These are phyloP conservation scores for Penicillium taxi DNA, from an alignment of 495 filamentous ascomycete genomes.

Conservation along the genomic window DNA sequence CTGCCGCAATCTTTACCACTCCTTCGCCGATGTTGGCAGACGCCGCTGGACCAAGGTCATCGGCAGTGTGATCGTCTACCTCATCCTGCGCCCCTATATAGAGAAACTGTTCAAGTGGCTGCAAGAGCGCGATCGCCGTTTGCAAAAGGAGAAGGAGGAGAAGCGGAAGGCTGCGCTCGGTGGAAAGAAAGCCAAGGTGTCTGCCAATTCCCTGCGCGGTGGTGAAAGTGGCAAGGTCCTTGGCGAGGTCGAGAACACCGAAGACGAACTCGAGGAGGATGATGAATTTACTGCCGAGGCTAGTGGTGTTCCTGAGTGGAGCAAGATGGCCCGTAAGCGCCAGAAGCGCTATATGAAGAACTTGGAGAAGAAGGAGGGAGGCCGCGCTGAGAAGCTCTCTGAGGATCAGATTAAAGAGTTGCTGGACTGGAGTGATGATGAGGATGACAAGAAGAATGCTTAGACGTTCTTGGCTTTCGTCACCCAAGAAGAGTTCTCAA, in stretches of 20 bases:
- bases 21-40: constrained; percentile 46
- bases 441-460: constrained; percentile 24
- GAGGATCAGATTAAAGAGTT: constrained; percentile 59
- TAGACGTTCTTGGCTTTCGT: background rate
- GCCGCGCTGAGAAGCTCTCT: constrained; percentile 35
- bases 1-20: constrained; percentile 45
- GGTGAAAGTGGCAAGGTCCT: constrained; percentile 39
- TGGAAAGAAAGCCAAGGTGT: constrained; percentile 52
- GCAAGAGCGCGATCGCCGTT: constrained; percentile 48
- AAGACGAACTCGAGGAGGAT: constrained; percentile 53
- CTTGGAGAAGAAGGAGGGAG: constrained; percentile 41
- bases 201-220: constrained; percentile 53
- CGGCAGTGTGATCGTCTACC: constrained; percentile 52
- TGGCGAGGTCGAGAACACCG: constrained; percentile 38
- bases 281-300: constrained; percentile 41
- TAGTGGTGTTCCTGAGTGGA: constrained; percentile 44
- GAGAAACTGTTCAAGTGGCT: constrained; percentile 44
- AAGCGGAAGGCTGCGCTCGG: constrained; percentile 25
- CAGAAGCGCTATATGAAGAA: constrained; percentile 52
- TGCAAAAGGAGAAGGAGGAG: constrained; percentile 43
- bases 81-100: constrained; percentile 59
- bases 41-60: constrained; percentile 55
- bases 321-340: constrained; percentile 49
- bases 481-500: too few relatives aligned
- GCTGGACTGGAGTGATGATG: constrained; percentile 49